A percentile compares a stretch with the other conserved stretches of the same genome.
phyloP scores from a whole-genome alignment of 768 basidiomycete species.

The Lactarius tabidus region DNA sequence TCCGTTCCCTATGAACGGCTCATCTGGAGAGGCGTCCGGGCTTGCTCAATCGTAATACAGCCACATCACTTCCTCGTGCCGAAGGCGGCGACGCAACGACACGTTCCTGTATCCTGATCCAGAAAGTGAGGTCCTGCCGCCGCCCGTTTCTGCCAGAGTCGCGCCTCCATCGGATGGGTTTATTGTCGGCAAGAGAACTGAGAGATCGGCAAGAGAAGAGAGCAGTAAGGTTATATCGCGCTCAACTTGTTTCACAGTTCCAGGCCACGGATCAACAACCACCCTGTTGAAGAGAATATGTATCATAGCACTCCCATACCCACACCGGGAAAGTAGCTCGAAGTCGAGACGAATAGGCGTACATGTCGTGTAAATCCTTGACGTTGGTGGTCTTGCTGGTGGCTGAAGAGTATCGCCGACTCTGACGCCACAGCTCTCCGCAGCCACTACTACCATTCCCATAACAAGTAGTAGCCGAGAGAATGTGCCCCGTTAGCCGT shows the following conservation, averaged over 20 bases:
- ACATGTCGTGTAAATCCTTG: no score
- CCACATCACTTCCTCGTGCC: neutral
- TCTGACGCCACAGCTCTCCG: no score
- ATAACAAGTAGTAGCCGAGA: no score
- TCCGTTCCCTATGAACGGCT: neutral
- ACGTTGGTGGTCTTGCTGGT: neutral
- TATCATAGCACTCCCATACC: neutral
- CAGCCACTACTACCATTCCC: no score
- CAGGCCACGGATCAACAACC: neutral
- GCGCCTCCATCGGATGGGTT: neutral
- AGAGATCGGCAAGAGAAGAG: neutral
- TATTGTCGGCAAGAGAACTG: neutral
- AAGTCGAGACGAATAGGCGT: neutral
- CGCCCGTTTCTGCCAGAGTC: neutral
- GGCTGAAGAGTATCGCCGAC: no score
- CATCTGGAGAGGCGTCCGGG: neutral
- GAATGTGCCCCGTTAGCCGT: no score
- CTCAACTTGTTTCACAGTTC: neutral
- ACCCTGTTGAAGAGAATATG: neutral
- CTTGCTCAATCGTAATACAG: no score
- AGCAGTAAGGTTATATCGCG: neutral
- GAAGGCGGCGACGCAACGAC: neutral
- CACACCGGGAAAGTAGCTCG: neutral
- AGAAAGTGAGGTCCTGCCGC: neutral
- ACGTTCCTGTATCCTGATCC: neutral